phyloP scores from a whole-genome alignment of 139 green algal species.

The Desmodesmus armatus region DNA sequence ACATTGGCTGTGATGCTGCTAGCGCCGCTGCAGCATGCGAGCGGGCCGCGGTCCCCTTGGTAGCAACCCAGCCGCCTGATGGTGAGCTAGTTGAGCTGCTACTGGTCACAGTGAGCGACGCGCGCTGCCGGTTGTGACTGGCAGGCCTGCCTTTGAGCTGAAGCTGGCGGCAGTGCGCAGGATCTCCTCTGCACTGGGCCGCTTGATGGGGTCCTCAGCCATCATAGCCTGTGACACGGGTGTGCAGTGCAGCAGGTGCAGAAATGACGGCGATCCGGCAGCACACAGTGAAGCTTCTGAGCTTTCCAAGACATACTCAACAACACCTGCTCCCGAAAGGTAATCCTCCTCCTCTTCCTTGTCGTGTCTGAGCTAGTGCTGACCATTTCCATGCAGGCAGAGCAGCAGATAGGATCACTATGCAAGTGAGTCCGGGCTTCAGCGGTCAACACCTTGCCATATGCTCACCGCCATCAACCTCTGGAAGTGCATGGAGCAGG shows the following conservation, averaged over 20 bases:
- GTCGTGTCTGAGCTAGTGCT: too few species aligned
- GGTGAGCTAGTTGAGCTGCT: not conserved
- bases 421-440: too few species aligned
- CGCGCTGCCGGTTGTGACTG: not conserved
- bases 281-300: not conserved
- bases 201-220: constrained; percentile 62
- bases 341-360: too few species aligned
- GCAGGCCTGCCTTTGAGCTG: constrained; percentile 5
- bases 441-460: too few species aligned
- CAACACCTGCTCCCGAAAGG: too few species aligned
- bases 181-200: constrained; percentile 63
- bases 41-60: too few species aligned
- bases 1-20: constrained; percentile 25
- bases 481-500: constrained; percentile 49
- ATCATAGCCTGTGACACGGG: constrained; percentile 62
- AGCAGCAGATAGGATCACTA: too few species aligned
- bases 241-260: not conserved
- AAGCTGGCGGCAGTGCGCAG: constrained; percentile 25
- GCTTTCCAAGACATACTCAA: too few species aligned
- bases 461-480: constrained; percentile 60
- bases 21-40: not conserved
- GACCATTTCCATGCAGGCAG: too few species aligned
- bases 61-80: too few species aligned
- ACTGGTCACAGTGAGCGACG: not conserved
- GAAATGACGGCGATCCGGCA: too few species aligned